These are phyloP conservation scores for Furculomyces boomerangus DNA, from an alignment of 371 early-diverging fungal species.

Conservation along the genomic window DNA sequence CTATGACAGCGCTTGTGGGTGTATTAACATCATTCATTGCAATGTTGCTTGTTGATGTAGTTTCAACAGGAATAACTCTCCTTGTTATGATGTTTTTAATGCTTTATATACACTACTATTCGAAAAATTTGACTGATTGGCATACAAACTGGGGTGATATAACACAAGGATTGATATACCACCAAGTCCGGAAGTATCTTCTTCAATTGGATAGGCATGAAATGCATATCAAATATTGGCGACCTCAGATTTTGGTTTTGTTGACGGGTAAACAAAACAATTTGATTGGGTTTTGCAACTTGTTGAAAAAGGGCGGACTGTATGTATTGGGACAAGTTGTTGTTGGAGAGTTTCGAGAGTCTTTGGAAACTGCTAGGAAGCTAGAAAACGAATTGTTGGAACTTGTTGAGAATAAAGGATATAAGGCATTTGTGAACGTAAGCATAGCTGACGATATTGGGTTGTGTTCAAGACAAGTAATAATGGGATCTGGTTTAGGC, in stretches of 20 bases:
- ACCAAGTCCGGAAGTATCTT: conserved; percentile 46
- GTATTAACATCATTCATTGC: conserved; percentile 7
- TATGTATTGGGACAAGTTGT: conserved; percentile 39
- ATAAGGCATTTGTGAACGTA: conserved; percentile 43
- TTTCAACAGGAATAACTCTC: conserved; percentile 26
- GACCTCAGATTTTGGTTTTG: conserved; percentile 39
- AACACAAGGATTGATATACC: conserved; percentile 39
- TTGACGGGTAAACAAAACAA: conserved; percentile 26
- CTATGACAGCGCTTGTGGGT: conserved; percentile 36
- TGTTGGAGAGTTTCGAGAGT: conserved; percentile 26
- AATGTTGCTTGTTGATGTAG: conserved; percentile 29
- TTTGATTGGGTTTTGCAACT: conserved; percentile 39
- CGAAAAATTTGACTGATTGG: background rate
- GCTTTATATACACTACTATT: conserved; percentile 29
- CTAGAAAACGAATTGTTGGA: conserved; percentile 31
- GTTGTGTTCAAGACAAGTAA: conserved; percentile 27
- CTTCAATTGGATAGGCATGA: conserved; percentile 34
- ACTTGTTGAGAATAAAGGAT: conserved; percentile 27
- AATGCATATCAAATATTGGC: conserved; percentile 45
- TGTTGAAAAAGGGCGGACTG: conserved; percentile 41
- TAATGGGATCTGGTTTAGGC: conserved; percentile 38
- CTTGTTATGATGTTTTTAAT: conserved; percentile 27
- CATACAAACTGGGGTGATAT: conserved; percentile 42
- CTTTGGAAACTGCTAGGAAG: conserved; percentile 22
- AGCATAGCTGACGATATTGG: conserved; percentile 25